These are phyloP conservation scores for Gonapodya prolifera DNA, from an alignment of 192 early-diverging fungal genomes.

Conservation along the genomic window DNA sequence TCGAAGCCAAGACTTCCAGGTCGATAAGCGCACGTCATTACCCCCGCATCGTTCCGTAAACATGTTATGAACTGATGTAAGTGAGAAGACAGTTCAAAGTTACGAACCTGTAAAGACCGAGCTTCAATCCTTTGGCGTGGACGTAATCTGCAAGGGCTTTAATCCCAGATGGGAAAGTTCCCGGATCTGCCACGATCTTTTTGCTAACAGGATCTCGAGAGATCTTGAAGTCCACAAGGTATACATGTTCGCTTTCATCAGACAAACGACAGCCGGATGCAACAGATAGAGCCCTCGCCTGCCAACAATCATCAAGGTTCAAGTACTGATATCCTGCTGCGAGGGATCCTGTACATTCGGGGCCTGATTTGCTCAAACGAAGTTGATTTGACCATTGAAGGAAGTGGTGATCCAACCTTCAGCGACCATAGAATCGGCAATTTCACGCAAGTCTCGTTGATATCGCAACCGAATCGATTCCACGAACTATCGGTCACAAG, in stretches of 20 bases:
- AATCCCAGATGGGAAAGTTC: conserved; percentile 40
- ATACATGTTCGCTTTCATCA: no score
- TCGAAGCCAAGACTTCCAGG: conserved; percentile 34
- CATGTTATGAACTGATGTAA: no score
- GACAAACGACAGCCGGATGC: no score
- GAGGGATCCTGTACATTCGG: conserved; percentile 24
- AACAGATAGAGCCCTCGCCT: no score
- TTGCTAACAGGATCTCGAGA: conserved; percentile 16
- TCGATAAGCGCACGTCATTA: conserved; percentile 33
- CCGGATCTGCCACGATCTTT: conserved; percentile 19
- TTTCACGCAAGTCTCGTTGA: conserved; percentile 30
- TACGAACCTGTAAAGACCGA: conserved; percentile 26
- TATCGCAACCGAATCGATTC: conserved; percentile 34
- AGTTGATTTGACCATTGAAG: not conserved
- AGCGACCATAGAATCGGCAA: conserved; percentile 28
- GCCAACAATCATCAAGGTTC: conserved; percentile 49
- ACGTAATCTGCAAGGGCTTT: conserved; percentile 31
- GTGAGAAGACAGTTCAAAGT: no score
- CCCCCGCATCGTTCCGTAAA: conserved; percentile 7
- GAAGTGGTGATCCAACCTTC: not conserved
- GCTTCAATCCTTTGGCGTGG: conserved; percentile 28
- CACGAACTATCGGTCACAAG: no score
- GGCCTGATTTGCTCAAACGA: conserved; percentile 5
- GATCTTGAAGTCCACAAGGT: no score
- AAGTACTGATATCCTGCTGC: conserved; percentile 36